Evolutionary conservation across 257 asterid species (phyloP).

Genomic region (Lycium ferocissimum): DNA sequence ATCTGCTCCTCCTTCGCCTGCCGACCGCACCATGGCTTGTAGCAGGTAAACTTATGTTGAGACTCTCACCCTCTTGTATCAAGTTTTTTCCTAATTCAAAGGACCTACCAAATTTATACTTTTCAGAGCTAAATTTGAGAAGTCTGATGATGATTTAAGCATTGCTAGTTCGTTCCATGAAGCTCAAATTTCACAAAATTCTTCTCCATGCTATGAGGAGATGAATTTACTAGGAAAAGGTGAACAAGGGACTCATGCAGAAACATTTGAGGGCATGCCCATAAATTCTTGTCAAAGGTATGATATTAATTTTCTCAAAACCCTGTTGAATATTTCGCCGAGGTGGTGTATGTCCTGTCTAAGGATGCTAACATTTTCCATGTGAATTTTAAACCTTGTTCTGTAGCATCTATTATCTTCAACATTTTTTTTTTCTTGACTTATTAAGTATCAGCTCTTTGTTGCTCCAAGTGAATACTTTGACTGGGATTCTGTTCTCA

Average conservation of each 20-base stretch:
- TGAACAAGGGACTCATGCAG: constrained; percentile 52
- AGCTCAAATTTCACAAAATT: constrained; percentile 38
- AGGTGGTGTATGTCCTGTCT: not conserved
- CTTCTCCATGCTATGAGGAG: constrained; percentile 52
- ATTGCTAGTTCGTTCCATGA: constrained; percentile 47
- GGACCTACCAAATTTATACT: constrained; percentile 18
- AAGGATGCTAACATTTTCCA: constrained; percentile 4
- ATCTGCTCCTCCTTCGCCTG: constrained; percentile 49
- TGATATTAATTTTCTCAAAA: constrained; percentile 21
- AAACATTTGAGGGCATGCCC: constrained; percentile 49
- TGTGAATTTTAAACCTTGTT: constrained; percentile 1
- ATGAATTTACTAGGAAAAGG: constrained; percentile 48
- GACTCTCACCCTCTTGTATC: constrained; percentile 2
- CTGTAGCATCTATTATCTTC: not conserved
- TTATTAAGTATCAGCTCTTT: not conserved
- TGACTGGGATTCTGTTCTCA: not conserved
- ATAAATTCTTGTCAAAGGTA: constrained; percentile 56
- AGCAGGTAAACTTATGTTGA: constrained; percentile 54
- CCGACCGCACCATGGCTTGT: constrained; percentile 42
- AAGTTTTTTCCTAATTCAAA: not conserved
- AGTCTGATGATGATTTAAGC: constrained; percentile 59
- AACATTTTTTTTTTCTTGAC: constrained; percentile 1
- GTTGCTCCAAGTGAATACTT: not conserved
- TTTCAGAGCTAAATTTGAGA: constrained; percentile 63
- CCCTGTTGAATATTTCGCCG: constrained; percentile 24